Evolutionary conservation across 83 land plant genomes (phyloP).

Genomic region (Thuja plicata): DNA sequence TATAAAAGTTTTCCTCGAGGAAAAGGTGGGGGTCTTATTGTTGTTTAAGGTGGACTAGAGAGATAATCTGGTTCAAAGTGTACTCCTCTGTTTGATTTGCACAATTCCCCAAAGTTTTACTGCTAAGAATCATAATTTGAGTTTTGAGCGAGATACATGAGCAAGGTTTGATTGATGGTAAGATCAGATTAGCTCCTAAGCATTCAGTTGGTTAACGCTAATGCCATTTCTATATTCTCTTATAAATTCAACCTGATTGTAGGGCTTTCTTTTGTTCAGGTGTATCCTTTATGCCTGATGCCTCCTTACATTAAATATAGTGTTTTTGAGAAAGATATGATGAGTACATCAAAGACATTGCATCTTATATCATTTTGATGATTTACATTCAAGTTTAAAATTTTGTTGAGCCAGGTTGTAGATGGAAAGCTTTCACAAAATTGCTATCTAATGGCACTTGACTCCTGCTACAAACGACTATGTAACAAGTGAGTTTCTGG

Average conservation of each 20-base stretch:
- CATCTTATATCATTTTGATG: background rate
- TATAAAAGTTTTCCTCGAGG: background rate
- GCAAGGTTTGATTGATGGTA: background rate
- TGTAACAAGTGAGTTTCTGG: slow-evolving; percentile 72
- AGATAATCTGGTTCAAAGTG: background rate
- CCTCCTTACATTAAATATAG: background rate
- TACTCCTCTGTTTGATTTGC: background rate
- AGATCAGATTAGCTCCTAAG: background rate
- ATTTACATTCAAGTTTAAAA: background rate
- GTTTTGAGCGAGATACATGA: background rate
- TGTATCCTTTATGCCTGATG: background rate
- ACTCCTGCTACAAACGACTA: slow-evolving; percentile 78
- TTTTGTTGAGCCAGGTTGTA: slow-evolving; percentile 65
- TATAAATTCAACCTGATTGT: background rate
- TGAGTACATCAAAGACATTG: background rate
- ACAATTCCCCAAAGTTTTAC: background rate
- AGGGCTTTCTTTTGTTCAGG: background rate
- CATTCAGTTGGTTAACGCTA: background rate
- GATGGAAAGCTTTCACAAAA: slow-evolving; percentile 96
- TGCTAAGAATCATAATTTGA: background rate
- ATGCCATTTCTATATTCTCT: background rate
- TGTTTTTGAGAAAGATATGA: background rate
- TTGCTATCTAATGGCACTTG: slow-evolving; percentile 95
- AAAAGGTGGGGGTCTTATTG: background rate
- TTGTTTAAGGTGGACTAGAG: background rate